phyloP scores from a whole-genome alignment of 805 yeast genomes.

The Lipomyces spencermartinsiae region DNA sequence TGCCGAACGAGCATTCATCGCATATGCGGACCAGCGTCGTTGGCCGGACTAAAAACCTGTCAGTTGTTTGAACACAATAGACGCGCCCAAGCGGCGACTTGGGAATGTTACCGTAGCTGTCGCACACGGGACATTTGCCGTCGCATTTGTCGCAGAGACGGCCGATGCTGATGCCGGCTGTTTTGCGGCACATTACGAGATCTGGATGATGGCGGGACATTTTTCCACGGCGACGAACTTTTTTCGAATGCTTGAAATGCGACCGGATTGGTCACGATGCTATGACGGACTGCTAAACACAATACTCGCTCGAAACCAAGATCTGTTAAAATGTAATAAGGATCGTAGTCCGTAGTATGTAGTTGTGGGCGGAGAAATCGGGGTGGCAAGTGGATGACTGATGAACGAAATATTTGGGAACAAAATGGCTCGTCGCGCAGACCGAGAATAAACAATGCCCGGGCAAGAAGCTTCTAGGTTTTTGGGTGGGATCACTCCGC shows the following conservation, averaged over 20 bases:
- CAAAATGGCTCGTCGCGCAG: too few relatives aligned
- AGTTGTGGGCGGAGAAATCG: too few relatives aligned
- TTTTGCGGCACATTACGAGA: conserved; percentile 80
- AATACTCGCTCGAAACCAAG: too few relatives aligned
- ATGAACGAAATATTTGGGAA: not conserved
- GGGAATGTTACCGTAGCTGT: conserved; percentile 72
- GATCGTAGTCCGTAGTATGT: too few relatives aligned
- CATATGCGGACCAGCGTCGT: conserved; percentile 72
- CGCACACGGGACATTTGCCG: conserved; percentile 91
- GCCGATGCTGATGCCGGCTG: conserved; percentile 77
- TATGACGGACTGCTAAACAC: too few relatives aligned
- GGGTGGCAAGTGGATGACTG: not conserved
- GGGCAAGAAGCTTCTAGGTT: not conserved
- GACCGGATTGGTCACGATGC: too few relatives aligned
- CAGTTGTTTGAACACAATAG: not conserved
- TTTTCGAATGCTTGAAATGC: too few relatives aligned
- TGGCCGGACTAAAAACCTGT: conserved; percentile 55
- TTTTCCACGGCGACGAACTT: too few relatives aligned
- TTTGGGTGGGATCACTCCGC: not conserved
- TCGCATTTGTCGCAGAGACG: conserved; percentile 83
- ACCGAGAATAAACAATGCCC: too few relatives aligned
- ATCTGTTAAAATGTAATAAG: too few relatives aligned
- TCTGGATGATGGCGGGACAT: conserved; percentile 94
- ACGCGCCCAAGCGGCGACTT: conserved; percentile 11
- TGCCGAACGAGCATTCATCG: conserved; percentile 83